Evolutionary conservation across 768 basidiomycete genomes (phyloP), one percentile per base, ranked within the genome.

Genomic region (Lentinula edodes): DNA sequence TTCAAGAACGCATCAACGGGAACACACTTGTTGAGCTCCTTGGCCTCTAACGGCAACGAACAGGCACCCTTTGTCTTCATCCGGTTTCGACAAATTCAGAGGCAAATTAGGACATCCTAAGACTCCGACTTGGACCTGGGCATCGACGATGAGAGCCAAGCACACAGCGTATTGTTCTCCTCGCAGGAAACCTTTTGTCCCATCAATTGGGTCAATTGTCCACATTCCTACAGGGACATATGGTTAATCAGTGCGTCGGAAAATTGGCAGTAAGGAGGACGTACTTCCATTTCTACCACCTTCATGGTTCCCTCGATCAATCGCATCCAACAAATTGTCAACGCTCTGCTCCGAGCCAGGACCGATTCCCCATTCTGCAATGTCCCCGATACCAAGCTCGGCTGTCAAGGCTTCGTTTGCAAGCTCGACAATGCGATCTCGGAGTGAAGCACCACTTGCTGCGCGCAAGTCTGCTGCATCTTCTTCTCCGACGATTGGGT

Each of bases 81-180:
- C 77, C 3, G 87, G 83, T 41, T 81, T 72, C 0, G 72, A 65
- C 3, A 75, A 72, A 66, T 85, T 77, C 42, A 85, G 73, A 9
- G 87, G 89, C 16, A 98, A 79, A 73, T 99, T 99, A 1, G 96
- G 96, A 72, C 95, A 97, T 6, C 93, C 94, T 65, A 95, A 88
- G 16, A 95, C 85, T 5, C 92, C 94, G 2, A 97, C 78, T 69
- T 92, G 79, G 39, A 93, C 91, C 56, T 86, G 72, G 0, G 89
- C 82, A 64, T 95, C 86, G 46, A 91, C 79, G 68, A 96, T 85
- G 59, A 97, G 78, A 0, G 93, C 89, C 9, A 97, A 75, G 72
- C 95, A 96, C 18, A 97, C 91, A 5, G 94, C 94, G 70, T 93
- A 97, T 72, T 97, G 95, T 61, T 89, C 93, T 3, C 93, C 93